Conservation (phyloP, 1,139 yeast genomes). For the Zhuliangozyma blackwelliae region DNA sequence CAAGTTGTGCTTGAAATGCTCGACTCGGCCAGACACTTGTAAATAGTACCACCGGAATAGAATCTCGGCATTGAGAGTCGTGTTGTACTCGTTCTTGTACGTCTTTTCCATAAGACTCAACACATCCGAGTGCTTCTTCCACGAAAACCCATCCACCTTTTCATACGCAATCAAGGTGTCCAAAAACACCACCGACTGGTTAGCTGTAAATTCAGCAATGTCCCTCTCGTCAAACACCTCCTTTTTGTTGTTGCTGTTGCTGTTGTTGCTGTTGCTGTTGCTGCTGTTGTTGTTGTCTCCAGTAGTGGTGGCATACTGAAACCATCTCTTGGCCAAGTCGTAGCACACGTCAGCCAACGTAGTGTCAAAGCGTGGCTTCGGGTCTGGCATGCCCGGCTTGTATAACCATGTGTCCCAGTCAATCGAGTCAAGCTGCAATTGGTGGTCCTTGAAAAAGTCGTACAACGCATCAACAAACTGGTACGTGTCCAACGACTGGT, state of each 20-base stretch:
- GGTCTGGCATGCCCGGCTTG: constrained; percentile 80
- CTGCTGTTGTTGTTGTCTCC: constrained; percentile 14
- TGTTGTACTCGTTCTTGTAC: constrained; percentile 39
- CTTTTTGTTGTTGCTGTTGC: constrained; percentile 11
- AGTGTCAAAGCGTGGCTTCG: constrained; percentile 73
- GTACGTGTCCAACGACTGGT: constrained; percentile 72
- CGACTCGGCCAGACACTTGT: constrained; percentile 47
- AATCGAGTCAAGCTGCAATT: constrained; percentile 51
- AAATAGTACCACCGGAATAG: constrained; percentile 73
- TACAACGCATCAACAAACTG: constrained; percentile 75
- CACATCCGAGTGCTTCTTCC: constrained; percentile 38
- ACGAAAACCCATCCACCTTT: constrained; percentile 24
- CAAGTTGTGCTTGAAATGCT: constrained; percentile 21
- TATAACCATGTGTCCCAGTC: constrained; percentile 87
- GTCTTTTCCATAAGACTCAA: constrained; percentile 38
- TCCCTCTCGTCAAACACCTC: constrained; percentile 32
- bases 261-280: no score
- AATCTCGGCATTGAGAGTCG: constrained; percentile 74
- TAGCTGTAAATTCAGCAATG: constrained; percentile 56
- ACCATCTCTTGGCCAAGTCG: constrained; percentile 65
- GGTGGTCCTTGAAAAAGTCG: constrained; percentile 52
- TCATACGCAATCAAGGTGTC: constrained; percentile 51
- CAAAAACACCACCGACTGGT: constrained; percentile 74
- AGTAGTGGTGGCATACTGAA: constrained; percentile 8
- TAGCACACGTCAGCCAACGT: constrained; percentile 72